Evolutionary conservation across 805 yeast species (phyloP).

Genomic region (Candida ipomoeae): DNA sequence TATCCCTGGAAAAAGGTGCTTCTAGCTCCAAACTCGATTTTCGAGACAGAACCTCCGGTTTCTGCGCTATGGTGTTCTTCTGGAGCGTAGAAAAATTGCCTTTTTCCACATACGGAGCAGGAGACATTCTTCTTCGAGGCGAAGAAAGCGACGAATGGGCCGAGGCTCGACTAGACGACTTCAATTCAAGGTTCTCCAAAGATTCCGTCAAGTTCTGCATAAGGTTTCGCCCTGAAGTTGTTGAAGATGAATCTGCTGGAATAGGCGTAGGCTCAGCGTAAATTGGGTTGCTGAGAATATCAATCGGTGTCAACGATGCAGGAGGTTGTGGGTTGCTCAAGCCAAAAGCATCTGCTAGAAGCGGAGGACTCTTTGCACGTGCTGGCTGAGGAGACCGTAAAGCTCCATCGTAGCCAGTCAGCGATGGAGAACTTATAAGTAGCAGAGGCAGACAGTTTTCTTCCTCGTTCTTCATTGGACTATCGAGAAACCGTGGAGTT

Average conservation of each 20-base stretch:
- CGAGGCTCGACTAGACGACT: constrained; percentile 19
- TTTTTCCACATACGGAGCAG: constrained; percentile 42
- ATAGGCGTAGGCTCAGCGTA: constrained; percentile 12
- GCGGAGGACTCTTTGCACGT: neutral
- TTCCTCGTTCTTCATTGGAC: neutral
- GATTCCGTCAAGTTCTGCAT: constrained; percentile 25
- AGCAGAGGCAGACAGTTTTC: constrained; percentile 1
- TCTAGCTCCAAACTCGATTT: constrained; percentile 17
- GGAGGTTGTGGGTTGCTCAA: neutral
- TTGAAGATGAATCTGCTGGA: neutral
- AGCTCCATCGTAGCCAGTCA: neutral
- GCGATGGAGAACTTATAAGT: neutral
- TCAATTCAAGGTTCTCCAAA: constrained; percentile 27
- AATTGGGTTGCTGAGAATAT: constrained; percentile 1
- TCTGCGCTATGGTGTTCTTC: constrained; percentile 35
- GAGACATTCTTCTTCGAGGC: constrained; percentile 57
- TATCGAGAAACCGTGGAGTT: neutral
- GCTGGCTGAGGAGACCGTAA: constrained; percentile 2
- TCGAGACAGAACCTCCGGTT: constrained; percentile 11
- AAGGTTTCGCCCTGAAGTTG: neutral
- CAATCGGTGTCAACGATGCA: constrained; percentile 1
- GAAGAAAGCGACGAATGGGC: constrained; percentile 37
- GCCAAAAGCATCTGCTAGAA: neutral
- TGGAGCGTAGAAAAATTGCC: constrained; percentile 62
- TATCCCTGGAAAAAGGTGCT: constrained; percentile 7